A percentile compares a stretch with the other conserved stretches of the same genome.
These are phyloP conservation scores for Citrus maxima DNA, from an alignment of 345 rosid genomes.

Conservation along the genomic window DNA sequence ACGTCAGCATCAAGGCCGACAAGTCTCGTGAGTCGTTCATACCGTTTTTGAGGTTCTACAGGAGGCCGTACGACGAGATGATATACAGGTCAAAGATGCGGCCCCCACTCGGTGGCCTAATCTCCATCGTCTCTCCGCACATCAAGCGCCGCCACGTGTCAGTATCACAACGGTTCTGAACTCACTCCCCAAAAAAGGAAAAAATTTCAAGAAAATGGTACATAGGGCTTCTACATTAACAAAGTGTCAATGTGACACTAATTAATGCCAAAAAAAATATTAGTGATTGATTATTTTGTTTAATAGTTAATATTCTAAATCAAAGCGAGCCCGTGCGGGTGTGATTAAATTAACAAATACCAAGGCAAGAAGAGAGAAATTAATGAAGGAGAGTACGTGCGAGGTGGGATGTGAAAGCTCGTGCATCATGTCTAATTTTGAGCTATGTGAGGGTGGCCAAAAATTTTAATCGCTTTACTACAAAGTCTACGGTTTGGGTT, in stretches of 20 bases:
- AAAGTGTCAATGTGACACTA: slow-evolving; percentile 14
- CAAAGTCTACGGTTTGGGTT: slow-evolving; percentile 30
- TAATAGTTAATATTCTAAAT: neutral
- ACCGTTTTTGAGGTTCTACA: slow-evolving; percentile 68
- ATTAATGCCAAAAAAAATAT: slow-evolving; percentile 9
- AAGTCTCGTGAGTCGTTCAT: slow-evolving; percentile 71
- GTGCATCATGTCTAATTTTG: slow-evolving; percentile 42
- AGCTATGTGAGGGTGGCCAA: neutral
- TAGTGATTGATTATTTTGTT: slow-evolving; percentile 31
- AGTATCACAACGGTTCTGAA: slow-evolving; percentile 80
- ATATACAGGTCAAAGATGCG: slow-evolving; percentile 81
- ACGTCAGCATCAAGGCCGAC: slow-evolving; percentile 47
- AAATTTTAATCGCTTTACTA: neutral
- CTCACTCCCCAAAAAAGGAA: neutral
- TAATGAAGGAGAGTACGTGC: slow-evolving; percentile 40
- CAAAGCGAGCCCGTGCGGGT: slow-evolving; percentile 11
- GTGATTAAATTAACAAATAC: slow-evolving; percentile 8
- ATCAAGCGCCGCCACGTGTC: slow-evolving; percentile 76
- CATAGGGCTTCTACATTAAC: slow-evolving; percentile 16
- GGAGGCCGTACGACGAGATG: slow-evolving; percentile 92
- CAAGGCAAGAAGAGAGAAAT: neutral
- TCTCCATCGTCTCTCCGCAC: slow-evolving; percentile 76
- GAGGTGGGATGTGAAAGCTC: slow-evolving; percentile 56
- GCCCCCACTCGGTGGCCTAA: slow-evolving; percentile 87
- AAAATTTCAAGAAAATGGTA: slow-evolving; percentile 6